Evolutionary conservation across 1,284 basidiomycete species (phyloP).

Genomic region (Malassezia vespertilionis): DNA sequence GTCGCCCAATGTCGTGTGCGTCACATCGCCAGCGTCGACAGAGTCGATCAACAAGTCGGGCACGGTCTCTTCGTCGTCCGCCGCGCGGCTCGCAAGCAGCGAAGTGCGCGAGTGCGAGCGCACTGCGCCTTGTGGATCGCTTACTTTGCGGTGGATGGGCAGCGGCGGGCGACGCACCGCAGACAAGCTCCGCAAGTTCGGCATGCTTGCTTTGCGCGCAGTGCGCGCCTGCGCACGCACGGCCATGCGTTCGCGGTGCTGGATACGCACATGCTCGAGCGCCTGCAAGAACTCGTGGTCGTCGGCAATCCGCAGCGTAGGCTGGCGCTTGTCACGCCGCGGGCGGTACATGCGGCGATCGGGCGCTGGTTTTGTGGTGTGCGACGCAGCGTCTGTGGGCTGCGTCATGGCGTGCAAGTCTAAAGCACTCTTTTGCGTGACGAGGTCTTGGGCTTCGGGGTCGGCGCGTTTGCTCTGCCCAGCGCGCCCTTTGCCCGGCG

Average conservation of each 20-base stretch:
- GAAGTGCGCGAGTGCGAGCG: slow-evolving; percentile 2
- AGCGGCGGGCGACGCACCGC: slow-evolving; percentile 2
- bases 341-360: slow-evolving; percentile 11
- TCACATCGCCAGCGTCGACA: too few species aligned
- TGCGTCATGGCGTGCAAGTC: background rate
- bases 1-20: slow-evolving; percentile 7
- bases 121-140: too few species aligned
- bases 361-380: background rate
- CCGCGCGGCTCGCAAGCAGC: background rate
- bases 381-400: background rate
- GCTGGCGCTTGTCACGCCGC: slow-evolving; percentile 31
- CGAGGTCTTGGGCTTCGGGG: background rate
- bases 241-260: slow-evolving; percentile 28
- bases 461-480: background rate
- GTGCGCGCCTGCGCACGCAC: slow-evolving; percentile 9
- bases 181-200: slow-evolving; percentile 10
- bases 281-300: slow-evolving; percentile 37
- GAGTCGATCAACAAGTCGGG: background rate
- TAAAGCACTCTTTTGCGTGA: background rate
- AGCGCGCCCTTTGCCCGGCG: background rate
- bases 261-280: slow-evolving; percentile 29
- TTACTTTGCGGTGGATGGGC: background rate
- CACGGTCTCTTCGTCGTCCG: background rate
- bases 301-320: slow-evolving; percentile 36
- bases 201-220: slow-evolving; percentile 17